Evolutionary conservation across 441 rosid species (phyloP).

Genomic region (Populus hybrid): DNA sequence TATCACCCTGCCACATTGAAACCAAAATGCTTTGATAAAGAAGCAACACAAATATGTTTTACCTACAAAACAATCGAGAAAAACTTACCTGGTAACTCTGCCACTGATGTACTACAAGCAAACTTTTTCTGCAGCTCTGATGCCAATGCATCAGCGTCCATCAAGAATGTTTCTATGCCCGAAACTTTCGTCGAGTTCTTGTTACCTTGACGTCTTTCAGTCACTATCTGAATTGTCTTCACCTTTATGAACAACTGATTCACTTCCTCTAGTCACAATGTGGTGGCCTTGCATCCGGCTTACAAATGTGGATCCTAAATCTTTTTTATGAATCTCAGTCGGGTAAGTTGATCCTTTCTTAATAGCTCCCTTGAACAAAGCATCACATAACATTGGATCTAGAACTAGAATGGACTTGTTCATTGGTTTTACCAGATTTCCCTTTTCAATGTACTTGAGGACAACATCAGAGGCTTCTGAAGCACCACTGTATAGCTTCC

Average conservation of each 20-base stretch:
- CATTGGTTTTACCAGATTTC: conserved; percentile 70
- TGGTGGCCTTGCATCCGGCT: conserved; percentile 85
- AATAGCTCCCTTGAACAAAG: conserved; percentile 87
- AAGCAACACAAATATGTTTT: background rate
- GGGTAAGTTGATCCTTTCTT: conserved; percentile 92
- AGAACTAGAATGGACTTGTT: conserved; percentile 64
- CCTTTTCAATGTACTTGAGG: conserved; percentile 71
- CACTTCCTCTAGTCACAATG: too few species aligned
- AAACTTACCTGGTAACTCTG: conserved; percentile 70
- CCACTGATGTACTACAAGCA: too few species aligned
- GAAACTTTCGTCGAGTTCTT: too few species aligned
- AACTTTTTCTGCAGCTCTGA: too few species aligned
- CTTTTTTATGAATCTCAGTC: conserved; percentile 82
- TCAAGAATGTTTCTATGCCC: too few species aligned
- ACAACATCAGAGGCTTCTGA: conserved; percentile 84
- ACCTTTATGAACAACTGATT: too few species aligned
- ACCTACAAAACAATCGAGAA: background rate
- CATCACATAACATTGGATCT: conserved; percentile 79
- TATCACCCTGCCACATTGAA: background rate
- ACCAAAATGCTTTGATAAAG: background rate
- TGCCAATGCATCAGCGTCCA: conserved; percentile 85
- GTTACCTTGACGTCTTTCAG: too few species aligned
- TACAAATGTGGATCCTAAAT: conserved; percentile 65
- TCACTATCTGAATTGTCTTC: too few species aligned
- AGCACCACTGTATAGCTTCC: conserved; percentile 58